Base-by-base conservation (phyloP, 352 stramenopile species). In the Globisporangium nodosum region DNA sequence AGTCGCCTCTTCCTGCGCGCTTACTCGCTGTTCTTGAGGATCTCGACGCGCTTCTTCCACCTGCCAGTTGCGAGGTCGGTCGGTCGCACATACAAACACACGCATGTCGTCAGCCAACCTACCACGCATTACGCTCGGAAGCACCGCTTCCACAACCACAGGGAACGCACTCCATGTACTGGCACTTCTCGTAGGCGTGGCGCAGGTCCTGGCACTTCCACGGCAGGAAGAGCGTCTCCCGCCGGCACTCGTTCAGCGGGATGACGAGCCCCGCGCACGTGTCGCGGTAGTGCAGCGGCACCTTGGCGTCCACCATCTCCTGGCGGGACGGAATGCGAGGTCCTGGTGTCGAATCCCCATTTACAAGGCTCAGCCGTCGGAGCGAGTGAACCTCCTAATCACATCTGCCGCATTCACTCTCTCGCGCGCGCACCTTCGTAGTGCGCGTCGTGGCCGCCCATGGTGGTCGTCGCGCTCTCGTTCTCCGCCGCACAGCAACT, bases 101-200 rank as follows among this genome's bases (percentile, higher is more conserved):
- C 5, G 40, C 12, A 50, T 16, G 24, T 12, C 21, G 20, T 54
- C 37, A 71, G 45, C 12, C 31, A 21, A 33, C 6, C 47, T 24
- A 35, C 47, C 24, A 27, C 24, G 24, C 24, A 27, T 27, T 1
- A 27, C 24, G 24, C 24, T 27, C 24, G 1, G 24, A 27, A 27
- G 24, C 16, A 24, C 31, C 42, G 27, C 46, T 45, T 6, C 8
- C 48, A 30, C 15, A 37, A 24, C 18, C 6, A 5, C n/a, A 30
- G 24, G 8, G 33, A n/a, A 61, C 60, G 35, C 54, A 82, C 66
- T 97, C 90, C 63, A 95, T 88, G 74, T 99, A 98, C 83, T 98
- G 85, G 78, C 96, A 99, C 76, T 98, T 98, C 76, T 99, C 96
- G 75, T 99, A 99, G 33, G 91, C 97, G 78, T 99, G 96, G 71